Conservation (phyloP, 202 grass and related monocot species). For the Musa balbisiana region DNA sequence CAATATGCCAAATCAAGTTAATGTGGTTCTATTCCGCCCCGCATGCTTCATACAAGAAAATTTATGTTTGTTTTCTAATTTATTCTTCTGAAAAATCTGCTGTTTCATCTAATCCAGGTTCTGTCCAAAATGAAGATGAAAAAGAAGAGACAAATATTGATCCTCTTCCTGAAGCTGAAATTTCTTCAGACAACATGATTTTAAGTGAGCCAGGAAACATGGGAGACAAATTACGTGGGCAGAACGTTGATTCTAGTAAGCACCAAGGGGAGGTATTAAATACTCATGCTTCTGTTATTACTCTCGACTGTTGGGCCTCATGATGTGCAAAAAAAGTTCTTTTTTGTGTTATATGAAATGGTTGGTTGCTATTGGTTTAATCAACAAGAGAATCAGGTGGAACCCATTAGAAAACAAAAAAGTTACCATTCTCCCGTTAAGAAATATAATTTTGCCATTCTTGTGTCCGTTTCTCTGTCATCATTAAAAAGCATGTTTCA, state of each 20-base stretch:
- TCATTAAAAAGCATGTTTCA: no score
- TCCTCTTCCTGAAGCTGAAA: slow-evolving; percentile 42
- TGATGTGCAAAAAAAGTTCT: no score
- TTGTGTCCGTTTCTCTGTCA: no score
- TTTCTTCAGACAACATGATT: slow-evolving; percentile 53
- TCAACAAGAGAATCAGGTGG: no score
- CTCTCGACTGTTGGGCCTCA: no score
- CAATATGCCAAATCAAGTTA: background rate
- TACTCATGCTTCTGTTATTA: background rate
- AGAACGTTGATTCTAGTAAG: slow-evolving; percentile 24
- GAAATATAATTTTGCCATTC: no score
- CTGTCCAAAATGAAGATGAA: slow-evolving; percentile 10
- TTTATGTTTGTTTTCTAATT: background rate
- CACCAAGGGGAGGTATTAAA: slow-evolving; percentile 40
- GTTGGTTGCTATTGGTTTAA: no score
- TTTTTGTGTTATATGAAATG: no score
- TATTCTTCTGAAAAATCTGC: background rate
- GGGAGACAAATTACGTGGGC: slow-evolving; percentile 30
- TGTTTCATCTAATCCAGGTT: slow-evolving; percentile 5
- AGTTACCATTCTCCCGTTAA: no score
- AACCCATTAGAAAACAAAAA: no score
- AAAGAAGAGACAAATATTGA: slow-evolving; percentile 26
- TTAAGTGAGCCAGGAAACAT: slow-evolving; percentile 28
- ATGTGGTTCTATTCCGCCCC: no score
- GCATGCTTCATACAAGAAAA: background rate